Evolutionary conservation across 192 early-diverging fungal species (phyloP).

Genomic region (Backusella parvicylindrica): DNA sequence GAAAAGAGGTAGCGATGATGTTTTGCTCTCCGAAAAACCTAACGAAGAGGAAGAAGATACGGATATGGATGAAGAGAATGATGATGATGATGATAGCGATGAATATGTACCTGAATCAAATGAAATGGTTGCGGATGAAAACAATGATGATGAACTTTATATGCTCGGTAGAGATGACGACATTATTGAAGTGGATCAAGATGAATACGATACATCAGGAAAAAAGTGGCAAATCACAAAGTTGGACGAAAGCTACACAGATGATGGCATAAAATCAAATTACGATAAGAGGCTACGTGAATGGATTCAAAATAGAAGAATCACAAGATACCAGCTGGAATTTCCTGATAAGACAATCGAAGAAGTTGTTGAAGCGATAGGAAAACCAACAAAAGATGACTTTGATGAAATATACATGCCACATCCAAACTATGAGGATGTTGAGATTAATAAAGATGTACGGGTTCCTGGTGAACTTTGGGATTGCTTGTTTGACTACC

Average conservation of each 20-base stretch:
- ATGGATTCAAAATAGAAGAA: slow-evolving; percentile 45
- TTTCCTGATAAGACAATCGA: neutral
- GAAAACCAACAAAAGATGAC: neutral
- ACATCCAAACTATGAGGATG: slow-evolving; percentile 50
- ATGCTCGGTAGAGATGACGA: slow-evolving; percentile 16
- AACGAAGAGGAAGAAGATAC: neutral
- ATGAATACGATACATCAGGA: slow-evolving; percentile 10
- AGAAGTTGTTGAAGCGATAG: neutral
- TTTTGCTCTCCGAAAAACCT: neutral
- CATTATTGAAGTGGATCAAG: slow-evolving; percentile 13
- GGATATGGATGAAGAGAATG: slow-evolving; percentile 5
- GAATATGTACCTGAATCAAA: slow-evolving; percentile 26
- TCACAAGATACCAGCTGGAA: slow-evolving; percentile 17
- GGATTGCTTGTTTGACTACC: slow-evolving; percentile 83
- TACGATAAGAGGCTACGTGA: slow-evolving; percentile 44
- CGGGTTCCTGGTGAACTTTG: slow-evolving; percentile 82
- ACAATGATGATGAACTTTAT: slow-evolving; percentile 20
- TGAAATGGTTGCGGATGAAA: neutral
- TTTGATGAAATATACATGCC: slow-evolving; percentile 45
- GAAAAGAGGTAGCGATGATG: neutral
- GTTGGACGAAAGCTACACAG: slow-evolving; percentile 35
- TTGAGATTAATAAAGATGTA: slow-evolving; percentile 44
- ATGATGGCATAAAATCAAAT: slow-evolving; percentile 64
- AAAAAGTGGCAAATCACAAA: neutral
- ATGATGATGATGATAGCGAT: neutral